These are phyloP conservation scores for Pyrenula massariospora DNA, from an alignment of 495 filamentous ascomycete species.

Conservation along the genomic window DNA sequence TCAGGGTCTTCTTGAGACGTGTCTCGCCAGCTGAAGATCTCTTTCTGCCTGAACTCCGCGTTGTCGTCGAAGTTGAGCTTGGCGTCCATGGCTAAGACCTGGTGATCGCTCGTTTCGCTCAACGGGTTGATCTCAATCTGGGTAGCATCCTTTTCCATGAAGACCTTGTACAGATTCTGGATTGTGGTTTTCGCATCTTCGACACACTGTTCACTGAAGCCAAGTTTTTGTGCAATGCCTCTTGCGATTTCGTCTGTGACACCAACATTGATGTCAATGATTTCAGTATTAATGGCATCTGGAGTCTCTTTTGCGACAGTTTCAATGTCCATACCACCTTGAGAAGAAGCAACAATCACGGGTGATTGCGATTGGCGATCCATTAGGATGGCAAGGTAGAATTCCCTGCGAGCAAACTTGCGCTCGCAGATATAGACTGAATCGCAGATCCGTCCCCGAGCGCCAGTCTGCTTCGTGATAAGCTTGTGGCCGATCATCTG, in stretches of 20 bases:
- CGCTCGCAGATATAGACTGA: slow-evolving; percentile 97
- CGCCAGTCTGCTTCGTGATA: slow-evolving; percentile 97
- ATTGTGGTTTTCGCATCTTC: slow-evolving; percentile 89
- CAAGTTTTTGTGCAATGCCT: slow-evolving; percentile 81
- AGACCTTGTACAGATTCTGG: slow-evolving; percentile 97
- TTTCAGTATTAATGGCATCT: slow-evolving; percentile 84
- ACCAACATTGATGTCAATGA: slow-evolving; percentile 85
- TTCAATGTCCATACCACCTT: slow-evolving; percentile 99
- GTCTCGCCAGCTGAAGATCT: slow-evolving; percentile 88
- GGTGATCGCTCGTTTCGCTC: slow-evolving; percentile 91
- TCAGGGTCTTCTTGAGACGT: slow-evolving; percentile 91
- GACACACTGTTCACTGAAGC: slow-evolving; percentile 94
- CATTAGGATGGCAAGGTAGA: slow-evolving; percentile 97
- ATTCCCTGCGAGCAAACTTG: slow-evolving; percentile 97
- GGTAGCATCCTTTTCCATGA: slow-evolving; percentile 94
- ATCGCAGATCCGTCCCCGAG: slow-evolving; percentile 82
- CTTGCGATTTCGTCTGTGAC: slow-evolving; percentile 92
- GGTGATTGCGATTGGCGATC: slow-evolving; percentile 85
- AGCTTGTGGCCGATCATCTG: slow-evolving; percentile 99
- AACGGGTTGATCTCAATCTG: slow-evolving; percentile 99
- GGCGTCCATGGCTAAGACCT: slow-evolving; percentile 97
- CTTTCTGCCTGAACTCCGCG: slow-evolving; percentile 94
- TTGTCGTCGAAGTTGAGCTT: slow-evolving; percentile 98
- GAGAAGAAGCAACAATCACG: slow-evolving; percentile 92
- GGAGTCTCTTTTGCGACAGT: slow-evolving; percentile 95